Evolutionary conservation across 176 grass and related monocot genomes (phyloP).

Genomic region (Eragrostis curvula): DNA sequence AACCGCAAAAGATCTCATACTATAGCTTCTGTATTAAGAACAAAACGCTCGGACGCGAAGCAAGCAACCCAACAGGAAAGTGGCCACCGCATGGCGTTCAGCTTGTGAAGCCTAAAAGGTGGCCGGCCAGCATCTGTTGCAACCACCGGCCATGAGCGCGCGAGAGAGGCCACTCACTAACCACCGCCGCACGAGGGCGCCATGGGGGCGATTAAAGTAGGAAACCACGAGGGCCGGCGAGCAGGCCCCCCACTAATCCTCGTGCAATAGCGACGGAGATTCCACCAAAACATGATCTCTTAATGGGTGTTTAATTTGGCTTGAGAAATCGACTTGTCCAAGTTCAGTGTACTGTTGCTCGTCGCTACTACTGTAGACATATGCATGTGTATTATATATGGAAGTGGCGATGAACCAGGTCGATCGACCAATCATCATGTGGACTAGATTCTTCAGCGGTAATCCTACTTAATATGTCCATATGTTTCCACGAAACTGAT

Average conservation of each 20-base stretch:
- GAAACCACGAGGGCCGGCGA: constrained; percentile 27
- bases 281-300: background rate
- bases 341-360: background rate
- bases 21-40: background rate
- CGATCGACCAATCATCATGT: background rate
- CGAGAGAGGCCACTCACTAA: background rate
- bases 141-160: background rate
- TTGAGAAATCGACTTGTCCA: background rate
- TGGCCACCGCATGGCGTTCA: background rate
- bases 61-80: constrained; percentile 11
- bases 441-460: background rate
- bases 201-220: constrained; percentile 33
- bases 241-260: background rate
- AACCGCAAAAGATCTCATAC: background rate
- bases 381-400: background rate
- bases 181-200: constrained; percentile 18
- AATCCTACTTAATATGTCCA: background rate
- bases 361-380: background rate
- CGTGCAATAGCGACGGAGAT: constrained; percentile 37
- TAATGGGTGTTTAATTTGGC: background rate
- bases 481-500: background rate
- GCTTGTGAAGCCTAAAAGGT: background rate
- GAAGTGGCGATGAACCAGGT: background rate
- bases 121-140: background rate
- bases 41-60: background rate